A percentile compares a stretch with the other conserved stretches of the same genome.
Evolutionary conservation across 2,329 filamentous ascomycete species (phyloP).

Genomic region (Alternaria conjuncta): DNA sequence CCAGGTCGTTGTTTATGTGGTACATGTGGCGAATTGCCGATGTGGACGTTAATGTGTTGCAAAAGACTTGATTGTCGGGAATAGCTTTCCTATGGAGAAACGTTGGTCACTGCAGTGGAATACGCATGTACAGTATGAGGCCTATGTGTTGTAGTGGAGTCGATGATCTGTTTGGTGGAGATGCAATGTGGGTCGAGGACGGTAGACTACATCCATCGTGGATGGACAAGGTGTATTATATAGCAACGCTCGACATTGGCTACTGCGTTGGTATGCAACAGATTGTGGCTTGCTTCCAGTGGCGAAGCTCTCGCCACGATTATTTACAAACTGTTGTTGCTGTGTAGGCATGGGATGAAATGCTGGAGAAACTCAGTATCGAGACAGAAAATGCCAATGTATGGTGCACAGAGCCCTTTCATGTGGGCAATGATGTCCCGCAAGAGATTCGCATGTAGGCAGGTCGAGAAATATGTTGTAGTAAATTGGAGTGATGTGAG

Average conservation of each 20-base stretch:
- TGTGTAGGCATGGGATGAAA: background rate
- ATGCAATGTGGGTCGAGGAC: background rate
- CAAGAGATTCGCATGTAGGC: background rate
- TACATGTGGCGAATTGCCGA: conserved; percentile 93
- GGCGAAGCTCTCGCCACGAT: background rate
- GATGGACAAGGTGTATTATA: background rate
- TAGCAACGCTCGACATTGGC: background rate
- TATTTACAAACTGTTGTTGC: background rate
- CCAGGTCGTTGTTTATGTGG: conserved; percentile 92
- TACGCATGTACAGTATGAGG: background rate
- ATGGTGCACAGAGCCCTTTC: background rate
- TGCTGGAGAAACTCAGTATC: background rate
- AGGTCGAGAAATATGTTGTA: background rate
- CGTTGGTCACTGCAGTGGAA: background rate
- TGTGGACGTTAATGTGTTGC: conserved; percentile 69
- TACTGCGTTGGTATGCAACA: background rate
- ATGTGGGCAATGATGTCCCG: background rate
- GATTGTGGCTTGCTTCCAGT: background rate
- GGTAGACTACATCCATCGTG: background rate
- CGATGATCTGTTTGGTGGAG: background rate
- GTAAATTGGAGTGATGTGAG: background rate
- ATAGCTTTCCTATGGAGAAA: background rate
- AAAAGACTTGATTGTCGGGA: conserved; percentile 18
- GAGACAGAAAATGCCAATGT: background rate
- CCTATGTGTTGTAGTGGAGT: conserved; percentile 1